Percentiles rank a stretch among this genome's conserved stretches.
These are phyloP conservation scores for Pleurotus cornucopiae DNA, from an alignment of 768 basidiomycete species.

Conservation along the genomic window DNA sequence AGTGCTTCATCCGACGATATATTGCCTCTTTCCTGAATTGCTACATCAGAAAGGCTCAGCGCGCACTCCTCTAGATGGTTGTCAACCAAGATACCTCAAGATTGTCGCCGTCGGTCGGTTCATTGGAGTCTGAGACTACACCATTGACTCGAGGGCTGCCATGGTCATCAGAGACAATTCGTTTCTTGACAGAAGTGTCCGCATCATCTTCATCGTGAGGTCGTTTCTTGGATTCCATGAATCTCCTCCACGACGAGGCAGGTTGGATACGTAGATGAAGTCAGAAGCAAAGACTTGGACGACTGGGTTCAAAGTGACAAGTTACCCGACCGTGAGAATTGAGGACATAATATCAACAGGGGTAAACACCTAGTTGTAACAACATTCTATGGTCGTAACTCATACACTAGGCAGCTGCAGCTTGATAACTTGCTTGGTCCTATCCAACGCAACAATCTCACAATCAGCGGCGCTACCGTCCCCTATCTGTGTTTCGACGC, in stretches of 20 bases:
- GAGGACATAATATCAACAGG: no score
- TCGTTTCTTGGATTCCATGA: slow-evolving; percentile 60
- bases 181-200: slow-evolving; percentile 46
- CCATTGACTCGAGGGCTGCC: slow-evolving; percentile 56
- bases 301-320: background rate
- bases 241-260: slow-evolving; percentile 2
- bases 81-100: slow-evolving; percentile 51
- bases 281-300: background rate
- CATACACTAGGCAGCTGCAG: slow-evolving; percentile 27
- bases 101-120: slow-evolving; percentile 48
- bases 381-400: background rate
- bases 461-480: slow-evolving; percentile 77
- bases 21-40: slow-evolving; percentile 86
- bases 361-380: no score
- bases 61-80: no score
- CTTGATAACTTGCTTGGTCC: slow-evolving; percentile 22
- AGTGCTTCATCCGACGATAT: slow-evolving; percentile 79
- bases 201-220: slow-evolving; percentile 51
- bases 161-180: slow-evolving; percentile 43
- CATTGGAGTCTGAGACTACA: slow-evolving; percentile 35
- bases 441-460: slow-evolving; percentile 66
- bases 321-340: background rate
- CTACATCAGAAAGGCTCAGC: slow-evolving; percentile 29
- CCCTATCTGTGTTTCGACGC: slow-evolving; percentile 92
- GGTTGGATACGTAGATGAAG: background rate